Base-by-base conservation (phyloP, 169 alveolate genomes). In the Babesia ovis region DNA sequence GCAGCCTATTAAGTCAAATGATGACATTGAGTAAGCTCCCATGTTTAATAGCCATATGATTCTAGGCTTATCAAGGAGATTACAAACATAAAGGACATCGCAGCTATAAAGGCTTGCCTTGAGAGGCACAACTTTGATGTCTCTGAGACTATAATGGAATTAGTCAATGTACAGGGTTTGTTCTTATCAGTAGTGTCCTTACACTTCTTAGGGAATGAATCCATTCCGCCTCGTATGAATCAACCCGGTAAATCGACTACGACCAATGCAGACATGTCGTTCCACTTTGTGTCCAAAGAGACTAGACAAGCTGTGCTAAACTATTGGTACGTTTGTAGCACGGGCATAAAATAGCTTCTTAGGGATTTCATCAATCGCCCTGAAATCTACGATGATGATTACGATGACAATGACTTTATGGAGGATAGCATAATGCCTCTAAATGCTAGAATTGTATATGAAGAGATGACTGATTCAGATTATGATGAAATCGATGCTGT, bases 381-480 rank as follows among this genome's bases (percentile, higher is more conserved):
- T 23, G 83, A 58, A 20, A 34, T 79, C 73, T 79, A 79, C 57
- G 69, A 79, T 29, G 86, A 79, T 32, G 86, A 79, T 53, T 64
- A 69, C 70, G 81, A 67, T 6, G 83, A 69, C 56, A 56, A 58
- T 14, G 74, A 56, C 23, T 68, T 53, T 1, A 18, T 64, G 6
- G 74, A 64, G 5, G 72, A 50, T 4, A 62, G 41, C 22, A 16
- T 68, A 8, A 18, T 70, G 18, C 86, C 86, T 50, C 6, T 79
- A 2, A 79, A 79, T 34, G 83, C 73, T 6, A 68, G 66, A 8
- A 25, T 66, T 35, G 29, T 61, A n/a, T 42, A 54, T 22, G 72
- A 79, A 27, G 76, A 70, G 14, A 12, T 70, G 3, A 39, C 51
- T 0, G 54, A 55, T 23, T 79, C 86, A 12, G 68, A 56, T 4